phyloP scores from a whole-genome alignment of 495 filamentous ascomycete species.

The Mytilinidion resinicola region DNA sequence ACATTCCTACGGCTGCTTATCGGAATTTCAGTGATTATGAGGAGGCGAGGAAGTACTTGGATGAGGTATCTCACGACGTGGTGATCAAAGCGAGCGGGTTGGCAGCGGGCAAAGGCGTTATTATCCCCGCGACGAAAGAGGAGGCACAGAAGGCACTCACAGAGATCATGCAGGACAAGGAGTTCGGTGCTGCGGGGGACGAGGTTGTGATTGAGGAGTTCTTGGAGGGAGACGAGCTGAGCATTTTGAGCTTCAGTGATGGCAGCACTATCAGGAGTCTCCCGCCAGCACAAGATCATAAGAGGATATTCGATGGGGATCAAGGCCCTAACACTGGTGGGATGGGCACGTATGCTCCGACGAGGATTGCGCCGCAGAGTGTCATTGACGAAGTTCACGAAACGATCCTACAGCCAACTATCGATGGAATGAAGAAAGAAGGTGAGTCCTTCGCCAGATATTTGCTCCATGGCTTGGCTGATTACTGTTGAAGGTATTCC shows the following conservation, averaged over 20 bases:
- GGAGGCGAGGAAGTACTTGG: conserved; percentile 67
- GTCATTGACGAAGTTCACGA: conserved; percentile 71
- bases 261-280: conserved; percentile 77
- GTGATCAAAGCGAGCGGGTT: conserved; percentile 87
- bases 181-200: conserved; percentile 81
- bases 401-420: conserved; percentile 80
- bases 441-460: conserved; percentile 33
- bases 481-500: conserved; percentile 45
- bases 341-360: conserved; percentile 91
- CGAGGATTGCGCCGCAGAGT: conserved; percentile 68
- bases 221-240: conserved; percentile 85
- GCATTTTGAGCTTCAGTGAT: conserved; percentile 84
- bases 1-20: conserved; percentile 86
- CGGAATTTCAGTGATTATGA: conserved; percentile 79
- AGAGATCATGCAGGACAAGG: conserved; percentile 82
- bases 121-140: conserved; percentile 71
- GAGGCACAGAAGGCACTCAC: conserved; percentile 77
- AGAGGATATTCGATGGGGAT: conserved; percentile 87
- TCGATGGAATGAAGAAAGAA: conserved; percentile 81
- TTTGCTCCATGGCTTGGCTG: background rate
- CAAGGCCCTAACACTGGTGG: conserved; percentile 91
- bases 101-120: conserved; percentile 87
- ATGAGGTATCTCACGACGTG: conserved; percentile 62
- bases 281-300: conserved; percentile 95
- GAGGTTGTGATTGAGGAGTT: conserved; percentile 97